Percentiles rank a stretch among this genome's conserved stretches.
These are phyloP conservation scores for Clonostachys chloroleuca DNA, from an alignment of 2,329 filamentous ascomycete genomes.

Conservation along the genomic window DNA sequence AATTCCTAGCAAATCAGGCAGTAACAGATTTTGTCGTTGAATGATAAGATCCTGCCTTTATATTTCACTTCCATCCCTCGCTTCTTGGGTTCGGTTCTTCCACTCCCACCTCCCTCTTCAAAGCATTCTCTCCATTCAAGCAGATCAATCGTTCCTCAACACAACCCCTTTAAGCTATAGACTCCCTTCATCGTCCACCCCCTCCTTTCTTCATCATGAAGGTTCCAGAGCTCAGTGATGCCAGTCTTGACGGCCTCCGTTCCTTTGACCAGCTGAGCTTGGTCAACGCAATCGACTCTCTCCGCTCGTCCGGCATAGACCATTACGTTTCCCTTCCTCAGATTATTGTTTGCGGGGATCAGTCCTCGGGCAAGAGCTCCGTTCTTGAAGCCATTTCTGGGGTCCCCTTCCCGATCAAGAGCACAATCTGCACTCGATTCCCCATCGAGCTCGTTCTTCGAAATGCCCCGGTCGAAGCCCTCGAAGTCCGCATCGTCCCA, in stretches of 20 bases:
- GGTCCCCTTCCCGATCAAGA: conserved; percentile 54
- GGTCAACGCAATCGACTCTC: conserved; percentile 29
- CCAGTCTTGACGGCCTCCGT: background rate
- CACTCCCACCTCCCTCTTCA: too few species aligned
- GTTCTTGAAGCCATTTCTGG: conserved; percentile 61
- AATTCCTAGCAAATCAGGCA: too few species aligned
- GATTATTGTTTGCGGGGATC: conserved; percentile 37
- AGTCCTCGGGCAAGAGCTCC: conserved; percentile 54
- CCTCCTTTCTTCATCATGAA: too few species aligned
- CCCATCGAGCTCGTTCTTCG: conserved; percentile 58
- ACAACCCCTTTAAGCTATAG: too few species aligned
- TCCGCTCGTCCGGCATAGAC: conserved; percentile 28
- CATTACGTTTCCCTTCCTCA: conserved; percentile 34
- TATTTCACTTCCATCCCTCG: too few species aligned
- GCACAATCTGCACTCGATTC: conserved; percentile 58
- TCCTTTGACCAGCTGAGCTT: conserved; percentile 24
- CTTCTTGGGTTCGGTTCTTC: too few species aligned
- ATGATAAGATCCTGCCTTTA: too few species aligned
- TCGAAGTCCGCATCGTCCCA: conserved; percentile 28
- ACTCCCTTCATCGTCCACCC: too few species aligned
- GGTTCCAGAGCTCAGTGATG: too few species aligned
- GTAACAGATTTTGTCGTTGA: too few species aligned
- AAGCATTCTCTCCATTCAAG: too few species aligned
- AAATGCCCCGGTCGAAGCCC: conserved; percentile 23
- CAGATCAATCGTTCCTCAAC: too few species aligned